Evolutionary conservation across 1,139 yeast genomes (phyloP).

Genomic region (Taphrina confusa): DNA sequence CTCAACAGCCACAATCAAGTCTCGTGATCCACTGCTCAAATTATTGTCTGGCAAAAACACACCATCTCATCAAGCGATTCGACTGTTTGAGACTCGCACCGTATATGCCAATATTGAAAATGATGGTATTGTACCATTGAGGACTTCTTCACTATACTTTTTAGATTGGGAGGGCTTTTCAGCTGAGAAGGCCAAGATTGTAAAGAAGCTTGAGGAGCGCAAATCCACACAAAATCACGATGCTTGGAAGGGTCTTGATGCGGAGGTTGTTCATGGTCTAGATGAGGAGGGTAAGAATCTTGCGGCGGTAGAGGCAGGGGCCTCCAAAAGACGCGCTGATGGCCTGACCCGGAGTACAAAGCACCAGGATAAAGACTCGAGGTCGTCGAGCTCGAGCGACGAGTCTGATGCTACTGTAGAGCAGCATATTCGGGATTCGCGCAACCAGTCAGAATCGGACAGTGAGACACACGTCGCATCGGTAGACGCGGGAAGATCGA

Average conservation of each 20-base stretch:
- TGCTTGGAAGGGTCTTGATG: too few species aligned
- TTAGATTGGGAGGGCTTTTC: conserved; percentile 69
- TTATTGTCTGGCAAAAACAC: conserved; percentile 68
- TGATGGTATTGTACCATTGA: conserved; percentile 90
- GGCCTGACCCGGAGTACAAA: too few species aligned
- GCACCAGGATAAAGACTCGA: too few species aligned
- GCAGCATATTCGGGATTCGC: too few species aligned
- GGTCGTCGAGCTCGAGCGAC: conserved; percentile 4
- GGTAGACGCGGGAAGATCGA: too few species aligned
- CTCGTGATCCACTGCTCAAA: conserved; percentile 62
- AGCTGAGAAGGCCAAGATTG: conserved; percentile 43
- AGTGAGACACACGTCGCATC: too few species aligned
- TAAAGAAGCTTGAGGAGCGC: conserved; percentile 1
- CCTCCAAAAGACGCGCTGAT: too few species aligned
- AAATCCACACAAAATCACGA: too few species aligned
- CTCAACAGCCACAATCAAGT: neutral
- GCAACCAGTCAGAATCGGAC: too few species aligned
- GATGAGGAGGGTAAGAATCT: too few species aligned
- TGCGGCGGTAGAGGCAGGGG: too few species aligned
- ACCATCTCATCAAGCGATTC: conserved; percentile 68
- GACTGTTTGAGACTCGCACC: conserved; percentile 66
- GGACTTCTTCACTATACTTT: conserved; percentile 80
- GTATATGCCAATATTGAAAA: conserved; percentile 76
- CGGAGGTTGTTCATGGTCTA: too few species aligned
- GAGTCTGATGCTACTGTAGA: conserved; percentile 5